Evolutionary conservation across 2,329 filamentous ascomycete genomes (phyloP).

Genomic region (Calonectria pteridis): DNA sequence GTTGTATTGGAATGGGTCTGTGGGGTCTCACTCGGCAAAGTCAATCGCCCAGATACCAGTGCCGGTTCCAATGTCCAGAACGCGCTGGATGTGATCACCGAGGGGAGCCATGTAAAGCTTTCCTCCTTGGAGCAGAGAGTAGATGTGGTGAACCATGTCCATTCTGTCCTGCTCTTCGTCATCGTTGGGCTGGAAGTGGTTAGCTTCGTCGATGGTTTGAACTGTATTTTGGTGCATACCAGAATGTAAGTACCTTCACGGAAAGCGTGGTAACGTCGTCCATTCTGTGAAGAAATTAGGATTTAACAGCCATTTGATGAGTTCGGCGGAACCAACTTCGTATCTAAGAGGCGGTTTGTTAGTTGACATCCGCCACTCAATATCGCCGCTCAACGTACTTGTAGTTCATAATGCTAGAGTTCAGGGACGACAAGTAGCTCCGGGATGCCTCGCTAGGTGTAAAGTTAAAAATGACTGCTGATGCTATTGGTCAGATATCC

Average conservation of each 20-base stretch:
- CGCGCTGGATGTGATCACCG: conserved; percentile 13
- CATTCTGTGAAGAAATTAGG: conserved; percentile 14
- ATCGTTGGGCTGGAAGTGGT: conserved; percentile 17
- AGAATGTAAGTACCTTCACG: conserved; percentile 22
- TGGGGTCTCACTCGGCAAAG: conserved; percentile 23
- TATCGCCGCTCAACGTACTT: conserved; percentile 2
- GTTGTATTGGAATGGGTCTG: background rate
- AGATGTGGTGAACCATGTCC: conserved; percentile 27
- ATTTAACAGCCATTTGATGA: too few species aligned
- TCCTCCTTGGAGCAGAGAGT: conserved; percentile 12
- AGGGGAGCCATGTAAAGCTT: conserved; percentile 18
- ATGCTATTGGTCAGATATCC: background rate
- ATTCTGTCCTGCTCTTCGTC: conserved; percentile 25
- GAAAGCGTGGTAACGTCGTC: conserved; percentile 28
- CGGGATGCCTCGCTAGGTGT: conserved; percentile 16
- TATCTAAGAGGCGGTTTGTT: conserved; percentile 14
- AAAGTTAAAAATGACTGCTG: background rate
- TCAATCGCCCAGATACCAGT: conserved; percentile 28
- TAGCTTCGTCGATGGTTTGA: background rate
- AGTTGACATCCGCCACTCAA: background rate
- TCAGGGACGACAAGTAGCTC: conserved; percentile 23
- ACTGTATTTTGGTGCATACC: background rate
- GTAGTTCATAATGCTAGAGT: conserved; percentile 28
- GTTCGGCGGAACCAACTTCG: conserved; percentile 13
- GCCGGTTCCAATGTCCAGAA: conserved; percentile 26